Evolutionary conservation across 2,329 filamentous ascomycete genomes (phyloP).

Genomic region (Ceratocystis cacaofunesta): DNA sequence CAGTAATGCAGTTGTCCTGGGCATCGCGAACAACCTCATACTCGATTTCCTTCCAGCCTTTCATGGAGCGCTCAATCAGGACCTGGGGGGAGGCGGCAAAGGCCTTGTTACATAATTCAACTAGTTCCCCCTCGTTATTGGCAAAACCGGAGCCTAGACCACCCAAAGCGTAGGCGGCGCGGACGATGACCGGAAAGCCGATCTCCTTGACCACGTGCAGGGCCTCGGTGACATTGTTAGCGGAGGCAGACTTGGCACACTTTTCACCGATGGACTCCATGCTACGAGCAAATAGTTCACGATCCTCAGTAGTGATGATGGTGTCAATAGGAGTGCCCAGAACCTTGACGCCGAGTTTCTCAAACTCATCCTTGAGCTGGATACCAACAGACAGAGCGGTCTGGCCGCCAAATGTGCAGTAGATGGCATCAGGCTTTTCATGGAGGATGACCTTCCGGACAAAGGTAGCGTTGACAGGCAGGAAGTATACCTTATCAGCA

Average conservation of each 20-base stretch:
- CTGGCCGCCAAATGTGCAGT: slow-evolving; percentile 94
- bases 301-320: slow-evolving; percentile 96
- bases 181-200: slow-evolving; percentile 91
- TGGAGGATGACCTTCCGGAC: slow-evolving; percentile 94
- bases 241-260: slow-evolving; percentile 92
- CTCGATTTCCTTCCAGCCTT: slow-evolving; percentile 99
- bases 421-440: slow-evolving; percentile 90
- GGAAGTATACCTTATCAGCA: slow-evolving; percentile 96
- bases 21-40: slow-evolving; percentile 95
- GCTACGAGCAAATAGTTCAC: slow-evolving; percentile 90
- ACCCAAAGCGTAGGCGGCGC: slow-evolving; percentile 89
- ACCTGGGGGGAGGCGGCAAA: slow-evolving; percentile 93
- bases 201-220: slow-evolving; percentile 79
- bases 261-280: slow-evolving; percentile 98
- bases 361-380: slow-evolving; percentile 93
- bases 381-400: slow-evolving; percentile 95
- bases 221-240: slow-evolving; percentile 75
- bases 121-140: slow-evolving; percentile 66
- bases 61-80: slow-evolving; percentile 95
- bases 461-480: slow-evolving; percentile 91
- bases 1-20: slow-evolving; percentile 95
- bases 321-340: slow-evolving; percentile 94
- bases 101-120: slow-evolving; percentile 84
- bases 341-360: slow-evolving; percentile 79
- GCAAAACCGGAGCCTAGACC: slow-evolving; percentile 93